Conservation (phyloP, 805 yeast genomes). For the Cyberlindnera xishuangbannaensis region DNA sequence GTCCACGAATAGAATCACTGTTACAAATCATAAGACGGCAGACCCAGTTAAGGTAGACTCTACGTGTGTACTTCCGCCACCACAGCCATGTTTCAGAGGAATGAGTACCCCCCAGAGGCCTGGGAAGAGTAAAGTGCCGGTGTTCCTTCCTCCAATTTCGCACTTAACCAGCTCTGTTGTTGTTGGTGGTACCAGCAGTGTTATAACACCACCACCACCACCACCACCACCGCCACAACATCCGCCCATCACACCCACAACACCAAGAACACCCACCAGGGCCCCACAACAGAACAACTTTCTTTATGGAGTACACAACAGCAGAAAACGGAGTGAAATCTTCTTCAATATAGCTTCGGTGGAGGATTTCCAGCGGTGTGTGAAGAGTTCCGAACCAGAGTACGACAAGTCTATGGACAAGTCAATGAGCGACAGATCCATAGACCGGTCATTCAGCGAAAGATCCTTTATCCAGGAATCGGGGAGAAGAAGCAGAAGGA, state of each 20-base stretch:
- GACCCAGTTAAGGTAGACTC: too few relatives aligned
- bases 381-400: too few relatives aligned
- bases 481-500: conserved; percentile 4
- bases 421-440: conserved; percentile 1
- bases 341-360: conserved; percentile 11
- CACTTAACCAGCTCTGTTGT: conserved; percentile 5
- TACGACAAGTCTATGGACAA: too few relatives aligned
- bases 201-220: too few relatives aligned
- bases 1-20: conserved; percentile 6
- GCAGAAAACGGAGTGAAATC: conserved; percentile 8
- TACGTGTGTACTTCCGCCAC: not conserved
- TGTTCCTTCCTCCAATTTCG: conserved; percentile 11
- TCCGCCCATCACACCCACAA: conserved; percentile 1
- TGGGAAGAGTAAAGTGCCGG: too few relatives aligned
- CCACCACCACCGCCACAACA: not conserved
- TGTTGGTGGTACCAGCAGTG: too few relatives aligned
- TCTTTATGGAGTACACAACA: conserved; percentile 9
- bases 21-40: too few relatives aligned
- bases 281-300: not conserved
- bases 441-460: conserved; percentile 4
- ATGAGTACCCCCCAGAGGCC: conserved; percentile 7
- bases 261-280: conserved; percentile 3
- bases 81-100: not conserved
- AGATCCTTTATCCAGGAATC: conserved; percentile 3
- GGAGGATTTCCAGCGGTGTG: conserved; percentile 9